Percentiles rank a stretch among this genome's conserved stretches.
phyloP scores from a whole-genome alignment of 257 asterid genomes.

The Nicotiana benthamiana region DNA sequence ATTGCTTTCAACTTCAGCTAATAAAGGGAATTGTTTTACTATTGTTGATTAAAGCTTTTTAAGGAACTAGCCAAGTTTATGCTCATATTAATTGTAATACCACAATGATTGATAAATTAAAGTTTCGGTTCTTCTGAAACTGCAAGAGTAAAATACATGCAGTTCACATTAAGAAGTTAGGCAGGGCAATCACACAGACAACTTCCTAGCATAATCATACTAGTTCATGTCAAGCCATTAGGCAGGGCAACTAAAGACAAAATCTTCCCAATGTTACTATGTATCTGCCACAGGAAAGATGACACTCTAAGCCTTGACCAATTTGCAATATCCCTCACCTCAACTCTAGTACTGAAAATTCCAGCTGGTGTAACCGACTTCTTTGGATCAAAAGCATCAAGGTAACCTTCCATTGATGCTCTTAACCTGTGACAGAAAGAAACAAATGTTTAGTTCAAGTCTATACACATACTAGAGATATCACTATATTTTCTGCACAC shows the following conservation, averaged over 20 bases:
- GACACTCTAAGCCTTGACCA: background rate
- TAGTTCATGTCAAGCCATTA: background rate
- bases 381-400: constrained; percentile 71
- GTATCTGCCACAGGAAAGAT: background rate
- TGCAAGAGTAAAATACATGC: background rate
- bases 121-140: background rate
- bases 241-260: background rate
- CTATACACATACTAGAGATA: background rate
- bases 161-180: constrained; percentile 1
- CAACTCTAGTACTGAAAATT: constrained; percentile 64
- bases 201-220: background rate
- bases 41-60: background rate
- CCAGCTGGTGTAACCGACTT: constrained; percentile 69
- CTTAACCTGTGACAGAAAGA: constrained; percentile 54
- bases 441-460: constrained; percentile 13
- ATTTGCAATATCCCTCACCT: constrained; percentile 38
- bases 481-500: background rate
- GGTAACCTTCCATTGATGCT: constrained; percentile 76
- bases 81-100: background rate
- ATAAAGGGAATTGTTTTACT: background rate
- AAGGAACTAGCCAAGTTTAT: background rate
- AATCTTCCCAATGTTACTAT: background rate
- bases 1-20: background rate
- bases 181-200: background rate
- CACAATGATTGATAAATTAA: background rate